Evolutionary conservation across 345 rosid species (phyloP).

Genomic region (Dipteronia sinensis): DNA sequence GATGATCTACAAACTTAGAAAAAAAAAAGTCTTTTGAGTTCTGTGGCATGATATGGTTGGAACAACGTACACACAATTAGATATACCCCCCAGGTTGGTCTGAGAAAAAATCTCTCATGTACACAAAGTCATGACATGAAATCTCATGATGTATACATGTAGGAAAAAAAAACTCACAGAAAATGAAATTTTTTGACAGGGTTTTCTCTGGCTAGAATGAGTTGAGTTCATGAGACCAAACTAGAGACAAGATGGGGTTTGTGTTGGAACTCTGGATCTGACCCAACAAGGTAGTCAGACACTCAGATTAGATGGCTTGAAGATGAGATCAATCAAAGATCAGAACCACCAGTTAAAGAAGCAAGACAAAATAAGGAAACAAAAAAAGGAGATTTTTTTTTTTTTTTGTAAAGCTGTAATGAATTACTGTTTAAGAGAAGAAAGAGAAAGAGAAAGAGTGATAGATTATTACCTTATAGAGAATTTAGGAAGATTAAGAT

Average conservation of each 20-base stretch:
- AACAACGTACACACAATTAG: conserved; percentile 13
- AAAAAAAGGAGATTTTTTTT: conserved; percentile 2
- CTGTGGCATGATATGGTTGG: conserved; percentile 19
- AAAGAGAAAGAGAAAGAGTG: not conserved
- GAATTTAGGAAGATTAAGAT: conserved; percentile 59
- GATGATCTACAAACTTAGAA: conserved; percentile 24
- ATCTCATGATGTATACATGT: conserved; percentile 23
- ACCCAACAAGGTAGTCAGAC: conserved; percentile 29
- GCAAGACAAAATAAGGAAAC: not conserved
- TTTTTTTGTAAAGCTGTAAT: too few species aligned
- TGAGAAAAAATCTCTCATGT: conserved; percentile 2
- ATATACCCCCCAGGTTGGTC: not conserved
- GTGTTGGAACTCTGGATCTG: conserved; percentile 52
- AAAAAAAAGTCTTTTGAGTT: not conserved
- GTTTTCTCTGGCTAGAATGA: conserved; percentile 8
- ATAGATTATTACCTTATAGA: conserved; percentile 67
- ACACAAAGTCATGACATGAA: conserved; percentile 35
- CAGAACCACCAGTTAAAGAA: not conserved
- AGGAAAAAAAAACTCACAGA: conserved; percentile 15
- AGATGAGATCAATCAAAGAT: conserved; percentile 29
- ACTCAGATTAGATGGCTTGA: conserved; percentile 8
- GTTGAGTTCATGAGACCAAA: conserved; percentile 24
- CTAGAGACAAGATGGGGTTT: conserved; percentile 30
- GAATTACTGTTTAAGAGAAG: not conserved
- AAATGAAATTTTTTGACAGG: conserved; percentile 8